Percentiles rank a stretch among this genome's conserved stretches.
phyloP scores from a whole-genome alignment of 805 yeast species.

The Grigorovia yakushimaensis region DNA sequence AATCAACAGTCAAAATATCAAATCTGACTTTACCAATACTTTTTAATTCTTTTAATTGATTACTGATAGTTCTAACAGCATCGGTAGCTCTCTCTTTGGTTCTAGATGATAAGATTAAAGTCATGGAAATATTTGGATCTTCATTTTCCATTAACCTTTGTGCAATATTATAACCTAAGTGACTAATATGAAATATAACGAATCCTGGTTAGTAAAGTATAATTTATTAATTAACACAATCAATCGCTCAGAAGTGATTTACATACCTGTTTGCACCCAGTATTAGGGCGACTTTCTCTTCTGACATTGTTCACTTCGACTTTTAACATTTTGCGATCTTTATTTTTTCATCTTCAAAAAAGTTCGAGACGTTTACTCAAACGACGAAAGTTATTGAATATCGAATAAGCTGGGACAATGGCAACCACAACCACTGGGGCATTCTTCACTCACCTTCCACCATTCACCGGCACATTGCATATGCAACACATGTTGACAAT shows the following conservation, averaged over 20 bases:
- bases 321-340: not conserved
- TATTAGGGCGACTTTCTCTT: conserved; percentile 32
- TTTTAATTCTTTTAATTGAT: conserved; percentile 30
- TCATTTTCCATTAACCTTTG: conserved; percentile 59
- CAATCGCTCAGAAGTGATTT: not conserved
- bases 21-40: conserved; percentile 58
- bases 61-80: conserved; percentile 48
- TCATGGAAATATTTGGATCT: conserved; percentile 46
- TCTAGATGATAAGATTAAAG: conserved; percentile 80
- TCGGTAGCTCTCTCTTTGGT: conserved; percentile 75
- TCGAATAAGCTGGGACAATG: conserved; percentile 38
- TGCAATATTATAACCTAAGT: conserved; percentile 79
- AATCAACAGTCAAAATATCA: conserved; percentile 79
- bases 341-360: not conserved
- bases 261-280: conserved; percentile 35
- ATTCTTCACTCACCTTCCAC: conserved; percentile 55
- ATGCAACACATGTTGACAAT: conserved; percentile 74
- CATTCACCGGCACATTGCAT: conserved; percentile 69
- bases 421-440: conserved; percentile 87
- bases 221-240: not conserved
- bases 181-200: conserved; percentile 30
- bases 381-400: conserved; percentile 2
- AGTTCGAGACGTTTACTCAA: not conserved
- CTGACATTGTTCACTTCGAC: not conserved
- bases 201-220: not conserved